A percentile compares a stretch with the other conserved stretches of the same genome.
Conservation (phyloP, 1,284 basidiomycete genomes). For the Puccinia coronata region DNA sequence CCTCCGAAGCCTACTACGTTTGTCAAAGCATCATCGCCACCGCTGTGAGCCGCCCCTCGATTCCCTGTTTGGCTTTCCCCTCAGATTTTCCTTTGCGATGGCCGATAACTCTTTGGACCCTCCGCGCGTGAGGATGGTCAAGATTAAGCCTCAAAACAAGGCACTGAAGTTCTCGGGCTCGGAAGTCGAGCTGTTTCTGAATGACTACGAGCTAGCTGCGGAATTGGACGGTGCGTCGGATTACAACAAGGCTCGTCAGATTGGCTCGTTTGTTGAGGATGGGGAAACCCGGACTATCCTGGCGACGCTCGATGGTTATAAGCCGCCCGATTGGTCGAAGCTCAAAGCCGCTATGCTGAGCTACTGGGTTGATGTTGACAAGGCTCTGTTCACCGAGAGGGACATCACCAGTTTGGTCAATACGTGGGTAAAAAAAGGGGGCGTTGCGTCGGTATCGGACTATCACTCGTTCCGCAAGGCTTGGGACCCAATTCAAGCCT, state of each 20-base stretch:
- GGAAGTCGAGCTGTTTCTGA: background rate
- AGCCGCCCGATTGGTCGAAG: too few relatives aligned
- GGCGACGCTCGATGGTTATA: background rate
- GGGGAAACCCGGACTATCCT: background rate
- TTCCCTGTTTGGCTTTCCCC: too few relatives aligned
- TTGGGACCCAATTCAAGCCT: too few relatives aligned
- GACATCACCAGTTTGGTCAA: background rate
- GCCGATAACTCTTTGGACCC: too few relatives aligned
- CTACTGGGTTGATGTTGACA: background rate
- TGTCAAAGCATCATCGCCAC: too few relatives aligned
- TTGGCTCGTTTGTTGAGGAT: background rate
- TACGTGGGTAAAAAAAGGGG: too few relatives aligned
- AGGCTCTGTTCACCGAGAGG: background rate
- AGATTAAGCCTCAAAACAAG: too few relatives aligned
- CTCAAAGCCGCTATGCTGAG: too few relatives aligned
- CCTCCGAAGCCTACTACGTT: too few relatives aligned
- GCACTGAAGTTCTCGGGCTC: background rate
- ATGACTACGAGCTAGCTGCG: background rate
- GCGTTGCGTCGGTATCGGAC: background rate
- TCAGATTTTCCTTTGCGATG: too few relatives aligned
- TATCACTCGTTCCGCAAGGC: background rate
- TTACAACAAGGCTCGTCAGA: background rate
- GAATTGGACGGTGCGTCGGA: background rate
- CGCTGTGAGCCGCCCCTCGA: too few relatives aligned
- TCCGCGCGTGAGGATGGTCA: background rate